These are phyloP conservation scores for Nemania diffusa DNA, from an alignment of 2,329 filamentous ascomycete genomes.

Conservation along the genomic window DNA sequence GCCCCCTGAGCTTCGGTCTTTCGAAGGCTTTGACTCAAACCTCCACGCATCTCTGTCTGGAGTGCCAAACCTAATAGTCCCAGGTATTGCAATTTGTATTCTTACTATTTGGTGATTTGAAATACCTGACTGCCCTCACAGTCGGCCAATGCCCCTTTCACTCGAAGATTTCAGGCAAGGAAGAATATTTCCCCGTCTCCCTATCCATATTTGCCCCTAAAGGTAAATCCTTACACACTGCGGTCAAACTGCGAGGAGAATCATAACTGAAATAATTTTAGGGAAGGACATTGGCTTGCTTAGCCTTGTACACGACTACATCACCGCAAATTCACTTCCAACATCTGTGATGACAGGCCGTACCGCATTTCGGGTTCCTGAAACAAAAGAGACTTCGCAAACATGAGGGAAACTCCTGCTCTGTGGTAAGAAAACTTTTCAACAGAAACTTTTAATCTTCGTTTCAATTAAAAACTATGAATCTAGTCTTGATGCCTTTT, in stretches of 20 bases:
- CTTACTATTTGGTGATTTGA: neutral
- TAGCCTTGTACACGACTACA: conserved; percentile 10
- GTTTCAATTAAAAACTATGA: neutral
- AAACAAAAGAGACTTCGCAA: neutral
- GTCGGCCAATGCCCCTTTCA: conserved; percentile 11
- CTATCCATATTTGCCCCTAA: conserved; percentile 15
- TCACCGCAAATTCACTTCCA: conserved; percentile 15
- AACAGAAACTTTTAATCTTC: no score
- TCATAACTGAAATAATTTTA: neutral
- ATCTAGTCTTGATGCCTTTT: neutral
- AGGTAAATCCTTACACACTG: neutral
- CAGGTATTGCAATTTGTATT: neutral
- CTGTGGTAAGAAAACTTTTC: no score
- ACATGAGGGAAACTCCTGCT: no score
- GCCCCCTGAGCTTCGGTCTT: conserved; percentile 7
- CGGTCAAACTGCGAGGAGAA: neutral
- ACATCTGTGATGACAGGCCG: conserved; percentile 6
- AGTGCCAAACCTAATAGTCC: conserved; percentile 14
- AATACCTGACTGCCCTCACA: conserved; percentile 4
- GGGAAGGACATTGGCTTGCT: conserved; percentile 19
- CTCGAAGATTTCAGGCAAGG: conserved; percentile 10
- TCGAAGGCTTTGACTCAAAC: conserved; percentile 16
- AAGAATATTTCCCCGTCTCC: conserved; percentile 15
- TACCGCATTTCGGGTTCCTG: neutral
- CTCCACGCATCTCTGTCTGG: conserved; percentile 8